Evolutionary conservation across 805 yeast genomes (phyloP).

Genomic region (Kazachstania viticola): DNA sequence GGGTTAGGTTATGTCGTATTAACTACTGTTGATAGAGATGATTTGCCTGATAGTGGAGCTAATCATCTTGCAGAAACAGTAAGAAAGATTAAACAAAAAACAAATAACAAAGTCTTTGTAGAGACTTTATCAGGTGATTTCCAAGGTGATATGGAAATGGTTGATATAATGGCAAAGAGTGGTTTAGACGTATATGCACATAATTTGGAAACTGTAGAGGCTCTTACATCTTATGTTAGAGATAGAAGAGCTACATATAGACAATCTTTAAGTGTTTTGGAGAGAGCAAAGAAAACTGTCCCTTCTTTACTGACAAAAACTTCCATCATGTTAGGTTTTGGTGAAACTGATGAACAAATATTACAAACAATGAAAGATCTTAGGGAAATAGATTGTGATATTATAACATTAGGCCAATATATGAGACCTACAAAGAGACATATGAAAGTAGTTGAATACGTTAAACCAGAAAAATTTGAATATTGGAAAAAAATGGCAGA

Average conservation of each 20-base stretch:
- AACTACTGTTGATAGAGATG: slow-evolving; percentile 97
- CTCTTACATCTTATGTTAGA: slow-evolving; percentile 83
- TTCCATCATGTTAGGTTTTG: slow-evolving; percentile 91
- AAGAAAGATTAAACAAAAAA: slow-evolving; percentile 66
- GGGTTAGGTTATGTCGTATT: slow-evolving; percentile 95
- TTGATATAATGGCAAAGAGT: slow-evolving; percentile 63
- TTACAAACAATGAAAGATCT: slow-evolving; percentile 64
- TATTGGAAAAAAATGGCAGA: slow-evolving; percentile 82
- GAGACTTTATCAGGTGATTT: slow-evolving; percentile 95
- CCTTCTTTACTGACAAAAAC: slow-evolving; percentile 81
- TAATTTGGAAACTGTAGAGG: slow-evolving; percentile 93
- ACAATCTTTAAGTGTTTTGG: slow-evolving; percentile 70
- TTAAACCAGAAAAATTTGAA: slow-evolving; percentile 88
- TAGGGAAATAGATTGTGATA: slow-evolving; percentile 71
- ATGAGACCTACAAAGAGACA: slow-evolving; percentile 99
- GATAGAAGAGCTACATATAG: slow-evolving; percentile 94
- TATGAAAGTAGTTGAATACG: slow-evolving; percentile 93
- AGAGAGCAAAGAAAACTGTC: slow-evolving; percentile 67
- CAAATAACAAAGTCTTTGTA: slow-evolving; percentile 73
- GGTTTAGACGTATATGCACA: slow-evolving; percentile 97
- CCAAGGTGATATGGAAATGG: slow-evolving; percentile 79
- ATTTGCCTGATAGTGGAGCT: slow-evolving; percentile 86
- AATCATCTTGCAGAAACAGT: slow-evolving; percentile 86
- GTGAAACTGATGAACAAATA: slow-evolving; percentile 89
- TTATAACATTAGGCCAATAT: slow-evolving; percentile 96